These are phyloP conservation scores for Penstemon eatonii DNA, from an alignment of 257 asterid species.

Conservation along the genomic window DNA sequence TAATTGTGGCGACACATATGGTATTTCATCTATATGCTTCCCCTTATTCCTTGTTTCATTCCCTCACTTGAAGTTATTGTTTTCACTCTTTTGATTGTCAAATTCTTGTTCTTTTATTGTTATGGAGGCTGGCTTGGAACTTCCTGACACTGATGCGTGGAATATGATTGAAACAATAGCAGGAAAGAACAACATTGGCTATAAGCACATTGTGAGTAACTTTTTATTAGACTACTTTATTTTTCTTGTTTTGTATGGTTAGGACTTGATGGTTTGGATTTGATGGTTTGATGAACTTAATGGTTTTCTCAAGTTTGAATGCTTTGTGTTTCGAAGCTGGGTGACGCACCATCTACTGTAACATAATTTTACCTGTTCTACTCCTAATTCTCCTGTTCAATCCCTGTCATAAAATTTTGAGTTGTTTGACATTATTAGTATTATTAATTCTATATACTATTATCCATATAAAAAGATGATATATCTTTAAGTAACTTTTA, in stretches of 20 bases:
- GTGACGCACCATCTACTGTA: conserved; percentile 3
- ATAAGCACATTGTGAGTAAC: conserved; percentile 84
- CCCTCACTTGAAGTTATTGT: conserved; percentile 17
- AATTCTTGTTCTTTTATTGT: conserved; percentile 37
- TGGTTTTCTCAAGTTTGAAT: conserved; percentile 2
- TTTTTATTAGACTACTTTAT: conserved; percentile 16
- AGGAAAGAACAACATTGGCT: conserved; percentile 88
- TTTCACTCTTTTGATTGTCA: conserved; percentile 21
- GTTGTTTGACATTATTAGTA: too few relatives aligned
- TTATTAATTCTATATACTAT: too few relatives aligned
- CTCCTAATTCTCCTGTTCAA: not conserved
- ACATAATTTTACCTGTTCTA: conserved; percentile 12
- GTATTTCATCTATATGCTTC: conserved; percentile 40
- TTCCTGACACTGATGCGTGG: conserved; percentile 94
- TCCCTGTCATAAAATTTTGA: too few relatives aligned
- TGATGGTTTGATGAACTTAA: conserved; percentile 14
- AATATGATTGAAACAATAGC: conserved; percentile 91
- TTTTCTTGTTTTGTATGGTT: conserved; percentile 21
- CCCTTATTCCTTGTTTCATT: conserved; percentile 16
- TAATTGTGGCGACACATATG: conserved; percentile 86
- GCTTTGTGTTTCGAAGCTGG: not conserved
- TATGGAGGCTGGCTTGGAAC: conserved; percentile 87
- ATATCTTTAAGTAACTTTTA: too few relatives aligned
- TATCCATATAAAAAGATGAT: too few relatives aligned
- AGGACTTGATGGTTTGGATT: conserved; percentile 25